Conservation (phyloP, 768 basidiomycete genomes). For the Trametopsis cervina region DNA sequence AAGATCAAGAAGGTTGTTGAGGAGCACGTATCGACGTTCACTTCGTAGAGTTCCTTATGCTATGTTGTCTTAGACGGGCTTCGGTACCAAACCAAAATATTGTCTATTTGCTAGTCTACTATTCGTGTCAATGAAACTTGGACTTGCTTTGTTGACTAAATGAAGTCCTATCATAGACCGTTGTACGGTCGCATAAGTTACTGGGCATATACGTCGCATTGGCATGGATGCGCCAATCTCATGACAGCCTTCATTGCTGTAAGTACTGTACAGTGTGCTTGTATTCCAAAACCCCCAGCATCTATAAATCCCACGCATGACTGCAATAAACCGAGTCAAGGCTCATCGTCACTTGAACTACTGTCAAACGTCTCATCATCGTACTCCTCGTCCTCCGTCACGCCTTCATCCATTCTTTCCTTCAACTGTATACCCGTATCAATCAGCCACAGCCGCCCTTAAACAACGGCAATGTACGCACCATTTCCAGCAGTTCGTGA, state of each 20-base stretch:
- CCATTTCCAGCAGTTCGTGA: conserved; percentile 94
- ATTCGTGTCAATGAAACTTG: background rate
- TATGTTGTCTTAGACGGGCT: conserved; percentile 8
- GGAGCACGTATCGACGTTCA: conserved; percentile 80
- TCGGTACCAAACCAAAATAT: conserved; percentile 9
- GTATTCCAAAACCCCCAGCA: too few relatives aligned
- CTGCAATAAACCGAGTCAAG: background rate
- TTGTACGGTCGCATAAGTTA: background rate
- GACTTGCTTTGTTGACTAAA: background rate
- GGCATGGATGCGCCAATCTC: too few relatives aligned
- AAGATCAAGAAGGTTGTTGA: conserved; percentile 95
- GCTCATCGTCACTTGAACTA: conserved; percentile 15
- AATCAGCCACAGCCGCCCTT: background rate
- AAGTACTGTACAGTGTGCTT: too few relatives aligned
- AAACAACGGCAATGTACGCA: conserved; percentile 26
- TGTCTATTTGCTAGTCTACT: conserved; percentile 13
- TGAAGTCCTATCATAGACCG: background rate
- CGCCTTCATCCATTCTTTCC: conserved; percentile 75
- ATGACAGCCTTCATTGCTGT: too few relatives aligned
- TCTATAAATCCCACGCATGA: too few relatives aligned
- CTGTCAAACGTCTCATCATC: conserved; percentile 18
- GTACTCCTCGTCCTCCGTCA: conserved; percentile 44
- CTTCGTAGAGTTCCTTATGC: conserved; percentile 24
- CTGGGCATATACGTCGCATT: too few relatives aligned
- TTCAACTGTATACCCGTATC: conserved; percentile 47